phyloP scores from a whole-genome alignment of 1,284 basidiomycete genomes.

The Cutaneotrichosporon mucoides region DNA sequence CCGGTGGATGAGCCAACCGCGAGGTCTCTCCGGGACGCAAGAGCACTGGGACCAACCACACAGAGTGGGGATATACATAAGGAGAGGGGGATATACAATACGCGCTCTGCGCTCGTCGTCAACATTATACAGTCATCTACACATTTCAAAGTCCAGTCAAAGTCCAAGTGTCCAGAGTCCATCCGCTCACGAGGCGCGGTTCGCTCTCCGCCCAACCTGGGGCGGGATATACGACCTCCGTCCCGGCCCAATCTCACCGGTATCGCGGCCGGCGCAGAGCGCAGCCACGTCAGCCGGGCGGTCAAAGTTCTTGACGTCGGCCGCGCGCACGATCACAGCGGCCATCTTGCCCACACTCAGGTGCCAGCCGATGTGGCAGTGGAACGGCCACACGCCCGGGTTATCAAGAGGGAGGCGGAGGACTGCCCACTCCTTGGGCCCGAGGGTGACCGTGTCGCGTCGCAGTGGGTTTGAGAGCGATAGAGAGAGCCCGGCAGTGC shows the following conservation, averaged over 20 bases:
- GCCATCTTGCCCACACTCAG: slow-evolving; percentile 13
- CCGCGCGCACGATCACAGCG: slow-evolving; percentile 20
- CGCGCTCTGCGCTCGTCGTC: no score
- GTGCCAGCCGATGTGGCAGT: slow-evolving; percentile 35
- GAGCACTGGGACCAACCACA: no score
- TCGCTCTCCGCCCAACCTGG: no score
- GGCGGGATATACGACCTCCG: neutral
- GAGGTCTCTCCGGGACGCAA: no score
- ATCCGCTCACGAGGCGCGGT: no score
- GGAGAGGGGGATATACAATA: no score
- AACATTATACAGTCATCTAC: no score
- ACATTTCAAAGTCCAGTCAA: no score
- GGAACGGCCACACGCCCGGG: slow-evolving; percentile 26
- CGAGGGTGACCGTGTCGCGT: slow-evolving; percentile 43
- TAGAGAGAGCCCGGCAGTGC: slow-evolving; percentile 14
- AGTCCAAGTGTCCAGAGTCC: no score
- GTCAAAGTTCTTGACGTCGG: slow-evolving; percentile 7
- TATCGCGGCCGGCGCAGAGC: slow-evolving; percentile 16
- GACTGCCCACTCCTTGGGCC: slow-evolving; percentile 27
- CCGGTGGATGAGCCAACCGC: no score
- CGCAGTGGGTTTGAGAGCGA: slow-evolving; percentile 44
- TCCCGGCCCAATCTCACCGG: slow-evolving; percentile 12
- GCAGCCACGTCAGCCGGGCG: slow-evolving; percentile 15
- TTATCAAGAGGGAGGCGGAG: slow-evolving; percentile 25
- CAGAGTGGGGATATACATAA: no score